phyloP scores from a whole-genome alignment of 768 basidiomycete species.

The Naganishia onofrii region DNA sequence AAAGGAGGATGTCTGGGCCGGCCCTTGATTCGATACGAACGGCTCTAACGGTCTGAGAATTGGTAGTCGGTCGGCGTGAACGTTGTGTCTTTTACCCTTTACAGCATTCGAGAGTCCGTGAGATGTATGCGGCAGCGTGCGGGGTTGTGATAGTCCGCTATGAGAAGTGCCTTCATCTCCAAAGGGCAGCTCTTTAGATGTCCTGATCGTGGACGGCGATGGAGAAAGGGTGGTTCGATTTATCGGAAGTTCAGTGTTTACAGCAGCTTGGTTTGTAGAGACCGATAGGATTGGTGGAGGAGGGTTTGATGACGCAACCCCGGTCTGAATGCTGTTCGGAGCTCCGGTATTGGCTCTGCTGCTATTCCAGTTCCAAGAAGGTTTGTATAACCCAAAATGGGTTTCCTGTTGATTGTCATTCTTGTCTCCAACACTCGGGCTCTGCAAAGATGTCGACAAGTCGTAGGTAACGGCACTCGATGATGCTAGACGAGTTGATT shows the following conservation, averaged over 20 bases:
- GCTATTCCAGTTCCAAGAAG: neutral
- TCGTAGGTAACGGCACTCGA: neutral
- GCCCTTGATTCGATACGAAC: neutral
- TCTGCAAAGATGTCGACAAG: neutral
- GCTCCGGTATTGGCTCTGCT: neutral
- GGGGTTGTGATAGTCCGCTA: neutral
- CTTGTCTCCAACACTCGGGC: neutral
- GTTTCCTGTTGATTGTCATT: neutral
- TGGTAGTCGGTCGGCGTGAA: neutral
- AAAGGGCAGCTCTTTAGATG: neutral
- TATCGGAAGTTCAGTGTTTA: neutral
- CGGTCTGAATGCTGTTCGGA: neutral
- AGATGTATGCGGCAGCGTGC: slow-evolving; percentile 1
- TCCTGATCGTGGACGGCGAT: neutral
- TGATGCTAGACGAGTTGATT: neutral
- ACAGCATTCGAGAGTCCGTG: neutral
- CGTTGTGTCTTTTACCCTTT: neutral
- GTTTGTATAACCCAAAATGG: neutral
- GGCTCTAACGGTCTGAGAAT: neutral
- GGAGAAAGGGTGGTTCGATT: neutral
- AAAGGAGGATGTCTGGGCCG: neutral
- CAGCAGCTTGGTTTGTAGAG: neutral
- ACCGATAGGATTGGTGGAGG: neutral
- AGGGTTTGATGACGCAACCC: neutral
- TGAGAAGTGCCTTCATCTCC: neutral